A percentile compares a stretch with the other conserved stretches of the same genome.
Evolutionary conservation across 192 early-diverging fungal genomes (phyloP).

Genomic region (Obelidium mucronatum): DNA sequence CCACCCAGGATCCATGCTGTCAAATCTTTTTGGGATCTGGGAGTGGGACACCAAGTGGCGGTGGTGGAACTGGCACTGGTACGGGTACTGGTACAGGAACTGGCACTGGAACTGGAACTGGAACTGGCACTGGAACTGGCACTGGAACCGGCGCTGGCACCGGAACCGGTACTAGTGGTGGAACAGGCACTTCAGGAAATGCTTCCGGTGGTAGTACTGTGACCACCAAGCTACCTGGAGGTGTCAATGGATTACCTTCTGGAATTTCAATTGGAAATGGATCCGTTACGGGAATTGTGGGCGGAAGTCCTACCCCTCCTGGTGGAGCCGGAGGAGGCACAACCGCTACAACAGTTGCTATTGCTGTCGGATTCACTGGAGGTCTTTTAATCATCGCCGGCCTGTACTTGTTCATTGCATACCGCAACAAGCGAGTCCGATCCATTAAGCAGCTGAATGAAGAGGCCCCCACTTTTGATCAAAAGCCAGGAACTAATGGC

Average conservation of each 20-base stretch:
- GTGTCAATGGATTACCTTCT: too few species aligned
- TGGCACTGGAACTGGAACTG: neutral
- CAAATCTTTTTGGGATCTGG: neutral
- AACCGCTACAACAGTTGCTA: slow-evolving; percentile 5
- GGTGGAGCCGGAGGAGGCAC: neutral
- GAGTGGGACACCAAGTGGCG: too few species aligned
- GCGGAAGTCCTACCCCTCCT: neutral
- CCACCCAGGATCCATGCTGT: slow-evolving; percentile 6
- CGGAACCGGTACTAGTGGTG: neutral
- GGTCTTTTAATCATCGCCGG: slow-evolving; percentile 8
- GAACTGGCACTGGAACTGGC: neutral
- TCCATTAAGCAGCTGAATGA: neutral
- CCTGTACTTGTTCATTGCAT: slow-evolving; percentile 22
- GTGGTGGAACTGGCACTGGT: neutral
- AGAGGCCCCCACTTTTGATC: too few species aligned
- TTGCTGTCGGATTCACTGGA: slow-evolving; percentile 5
- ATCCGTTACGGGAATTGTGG: too few species aligned
- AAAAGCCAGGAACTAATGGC: too few species aligned
- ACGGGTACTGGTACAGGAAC: neutral
- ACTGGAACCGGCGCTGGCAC: too few species aligned
- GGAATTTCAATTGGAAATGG: too few species aligned
- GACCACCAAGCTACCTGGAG: too few species aligned
- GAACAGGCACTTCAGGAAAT: neutral
- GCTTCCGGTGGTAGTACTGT: neutral
- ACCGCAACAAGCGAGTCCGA: slow-evolving; percentile 1